Base-by-base conservation (phyloP, 2,329 filamentous ascomycete genomes). In the Zarea fungicola region DNA sequence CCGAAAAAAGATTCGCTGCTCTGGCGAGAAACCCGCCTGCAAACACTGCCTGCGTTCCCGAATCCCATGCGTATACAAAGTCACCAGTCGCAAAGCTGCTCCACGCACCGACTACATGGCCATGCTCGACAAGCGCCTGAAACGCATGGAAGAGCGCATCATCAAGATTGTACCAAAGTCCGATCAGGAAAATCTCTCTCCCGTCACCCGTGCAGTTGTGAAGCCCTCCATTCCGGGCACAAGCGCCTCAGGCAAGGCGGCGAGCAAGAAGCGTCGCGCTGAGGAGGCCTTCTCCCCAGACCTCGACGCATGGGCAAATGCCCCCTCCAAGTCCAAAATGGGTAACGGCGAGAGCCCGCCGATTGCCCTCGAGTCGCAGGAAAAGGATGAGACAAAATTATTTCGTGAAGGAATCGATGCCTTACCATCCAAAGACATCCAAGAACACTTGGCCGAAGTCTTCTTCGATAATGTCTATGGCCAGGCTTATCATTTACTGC, bases 21-120 rank as follows among this genome's bases (percentile, higher is more conserved):
- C 92, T 0, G 93, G 93, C 51, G 93, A 97, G 72, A 97, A 96
- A 67, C 93, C 93, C 3, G 89, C 91, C 1, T 99, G 93, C 75
- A 96, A 96, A 67, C 93, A 97, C 69, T 97, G 93, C 63, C 76
- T 95, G 51, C 82, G 91, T 49, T 95, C 92, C 44, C 82, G 92
- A 36, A 95, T 95, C 58, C 92, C 92, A 2, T 99, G 93, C 64
- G 91, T 97, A 5, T 99, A 97, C 76, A 97, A 97, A 63, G 89
- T 96, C 52, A 97, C 91, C 0, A 90, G 91, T 4, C 80, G 93
- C 52, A 97, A 97, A 66, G 90, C 92, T 1, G 90, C 91, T 4
- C 93, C 93, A 3, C 80, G 93, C 45, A 97, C 93, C 16, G 93
- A 97, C 67, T 97, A 97, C 67, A 97, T 97, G 93, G 90, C 91